Conservation (phyloP, 768 basidiomycete species). For the Suillus americanus region DNA sequence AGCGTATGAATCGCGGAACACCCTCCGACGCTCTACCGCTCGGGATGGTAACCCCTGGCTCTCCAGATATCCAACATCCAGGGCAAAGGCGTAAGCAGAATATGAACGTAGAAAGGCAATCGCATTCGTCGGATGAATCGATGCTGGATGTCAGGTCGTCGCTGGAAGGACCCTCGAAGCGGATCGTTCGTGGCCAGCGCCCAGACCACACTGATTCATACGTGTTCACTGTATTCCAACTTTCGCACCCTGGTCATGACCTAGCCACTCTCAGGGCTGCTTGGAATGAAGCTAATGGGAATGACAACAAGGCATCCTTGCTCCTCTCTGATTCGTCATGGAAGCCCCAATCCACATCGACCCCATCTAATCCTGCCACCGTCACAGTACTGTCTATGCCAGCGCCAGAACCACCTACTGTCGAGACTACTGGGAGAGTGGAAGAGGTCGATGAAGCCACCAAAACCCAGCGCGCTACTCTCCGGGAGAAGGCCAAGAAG, state of each 20-base stretch:
- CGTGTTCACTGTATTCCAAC: slow-evolving; percentile 56
- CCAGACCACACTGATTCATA: slow-evolving; percentile 31
- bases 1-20: slow-evolving; percentile 61
- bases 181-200: slow-evolving; percentile 52
- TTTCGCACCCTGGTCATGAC: slow-evolving; percentile 54
- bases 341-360: slow-evolving; percentile 36
- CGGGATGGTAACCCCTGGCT: slow-evolving; percentile 37
- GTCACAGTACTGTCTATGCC: background rate
- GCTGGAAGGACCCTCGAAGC: slow-evolving; percentile 45
- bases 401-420: slow-evolving; percentile 21
- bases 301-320: slow-evolving; percentile 58
- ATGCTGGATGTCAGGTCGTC: slow-evolving; percentile 47
- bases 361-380: slow-evolving; percentile 18
- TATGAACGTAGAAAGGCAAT: slow-evolving; percentile 40
- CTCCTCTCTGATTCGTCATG: slow-evolving; percentile 59
- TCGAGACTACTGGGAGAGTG: slow-evolving; percentile 57
- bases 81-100: slow-evolving; percentile 47
- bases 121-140: slow-evolving; percentile 71
- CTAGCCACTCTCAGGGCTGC: slow-evolving; percentile 53
- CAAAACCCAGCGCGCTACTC: slow-evolving; percentile 62
- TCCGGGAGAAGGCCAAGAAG: slow-evolving; percentile 74
- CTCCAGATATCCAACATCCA: slow-evolving; percentile 58
- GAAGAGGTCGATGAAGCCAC: slow-evolving; percentile 74
- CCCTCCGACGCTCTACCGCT: slow-evolving; percentile 33
- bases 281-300: slow-evolving; percentile 61